Percentiles rank a stretch among this genome's conserved stretches.
Evolutionary conservation across 108 stramenopile genomes (phyloP).

Genomic region (Nitzschia palea): DNA sequence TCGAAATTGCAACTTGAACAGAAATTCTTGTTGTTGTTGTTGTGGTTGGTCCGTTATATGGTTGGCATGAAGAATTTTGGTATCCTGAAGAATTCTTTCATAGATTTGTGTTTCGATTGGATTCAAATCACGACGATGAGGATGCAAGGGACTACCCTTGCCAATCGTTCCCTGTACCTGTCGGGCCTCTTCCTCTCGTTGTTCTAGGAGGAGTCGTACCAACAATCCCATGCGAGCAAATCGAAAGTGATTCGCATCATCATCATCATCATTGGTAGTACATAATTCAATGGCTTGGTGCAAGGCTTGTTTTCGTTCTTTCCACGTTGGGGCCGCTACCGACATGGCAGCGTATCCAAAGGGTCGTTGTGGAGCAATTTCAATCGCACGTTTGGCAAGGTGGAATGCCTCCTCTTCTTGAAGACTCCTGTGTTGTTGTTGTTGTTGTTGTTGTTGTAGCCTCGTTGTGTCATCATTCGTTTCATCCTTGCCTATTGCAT

Average conservation of each 20-base stretch:
- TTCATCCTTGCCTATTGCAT: too few relatives aligned
- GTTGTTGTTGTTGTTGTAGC: slow-evolving; percentile 5
- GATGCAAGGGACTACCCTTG: slow-evolving; percentile 14
- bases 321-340: neutral
- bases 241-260: too few relatives aligned
- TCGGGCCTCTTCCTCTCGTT: slow-evolving; percentile 29
- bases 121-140: slow-evolving; percentile 12
- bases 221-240: slow-evolving; percentile 11
- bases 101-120: slow-evolving; percentile 7
- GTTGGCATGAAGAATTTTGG: too few relatives aligned
- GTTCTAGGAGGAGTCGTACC: slow-evolving; percentile 33
- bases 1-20: slow-evolving; percentile 19
- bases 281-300: slow-evolving; percentile 17
- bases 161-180: slow-evolving; percentile 11
- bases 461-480: neutral
- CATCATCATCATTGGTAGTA: neutral
- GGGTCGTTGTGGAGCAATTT: slow-evolving; percentile 18
- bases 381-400: slow-evolving; percentile 23
- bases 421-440: too few relatives aligned
- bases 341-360: slow-evolving; percentile 37
- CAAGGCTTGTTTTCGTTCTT: slow-evolving; percentile 17
- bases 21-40: neutral
- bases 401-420: neutral
- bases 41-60: neutral
- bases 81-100: neutral